Evolutionary conservation across 2,329 filamentous ascomycete species (phyloP).

Genomic region (Fusarium sp.): DNA sequence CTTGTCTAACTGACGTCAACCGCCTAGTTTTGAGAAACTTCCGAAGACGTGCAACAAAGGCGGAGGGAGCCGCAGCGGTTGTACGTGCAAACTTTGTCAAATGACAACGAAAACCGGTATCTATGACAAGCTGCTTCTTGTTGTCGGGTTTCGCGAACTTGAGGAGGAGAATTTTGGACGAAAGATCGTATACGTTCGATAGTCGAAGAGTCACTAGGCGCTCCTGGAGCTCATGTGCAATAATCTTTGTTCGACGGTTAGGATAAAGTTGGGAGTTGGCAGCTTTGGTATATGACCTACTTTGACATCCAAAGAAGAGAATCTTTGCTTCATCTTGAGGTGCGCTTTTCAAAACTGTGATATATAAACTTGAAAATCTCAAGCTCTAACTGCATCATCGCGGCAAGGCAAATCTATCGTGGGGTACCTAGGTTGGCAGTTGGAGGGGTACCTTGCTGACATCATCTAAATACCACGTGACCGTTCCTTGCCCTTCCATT

Average conservation of each 20-base stretch:
- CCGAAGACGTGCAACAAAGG: conserved; percentile 86
- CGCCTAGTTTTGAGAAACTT: conserved; percentile 90
- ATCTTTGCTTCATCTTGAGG: conserved; percentile 79
- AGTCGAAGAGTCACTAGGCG: conserved; percentile 83
- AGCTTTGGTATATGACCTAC: conserved; percentile 53
- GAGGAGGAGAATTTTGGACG: conserved; percentile 92
- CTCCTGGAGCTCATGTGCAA: conserved; percentile 89
- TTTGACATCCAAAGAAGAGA: conserved; percentile 84
- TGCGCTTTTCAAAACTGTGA: conserved; percentile 7
- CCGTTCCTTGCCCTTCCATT: neutral
- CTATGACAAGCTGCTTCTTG: conserved; percentile 90
- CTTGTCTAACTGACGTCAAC: conserved; percentile 83
- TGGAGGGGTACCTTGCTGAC: conserved; percentile 41
- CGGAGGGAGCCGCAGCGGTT: conserved; percentile 84
- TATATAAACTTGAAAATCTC: conserved; percentile 29
- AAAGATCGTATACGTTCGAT: conserved; percentile 95
- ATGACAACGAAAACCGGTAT: conserved; percentile 96
- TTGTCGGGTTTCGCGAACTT: conserved; percentile 93
- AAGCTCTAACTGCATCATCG: conserved; percentile 33
- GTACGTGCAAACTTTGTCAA: conserved; percentile 91
- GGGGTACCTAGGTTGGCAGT: conserved; percentile 34
- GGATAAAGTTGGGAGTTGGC: neutral
- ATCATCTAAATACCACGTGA: conserved; percentile 36
- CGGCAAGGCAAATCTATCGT: conserved; percentile 10
- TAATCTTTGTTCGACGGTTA: conserved; percentile 71